A percentile compares a stretch with the other conserved stretches of the same genome.
phyloP scores from a whole-genome alignment of 1,139 yeast genomes.

The Taiozyma sp. region DNA sequence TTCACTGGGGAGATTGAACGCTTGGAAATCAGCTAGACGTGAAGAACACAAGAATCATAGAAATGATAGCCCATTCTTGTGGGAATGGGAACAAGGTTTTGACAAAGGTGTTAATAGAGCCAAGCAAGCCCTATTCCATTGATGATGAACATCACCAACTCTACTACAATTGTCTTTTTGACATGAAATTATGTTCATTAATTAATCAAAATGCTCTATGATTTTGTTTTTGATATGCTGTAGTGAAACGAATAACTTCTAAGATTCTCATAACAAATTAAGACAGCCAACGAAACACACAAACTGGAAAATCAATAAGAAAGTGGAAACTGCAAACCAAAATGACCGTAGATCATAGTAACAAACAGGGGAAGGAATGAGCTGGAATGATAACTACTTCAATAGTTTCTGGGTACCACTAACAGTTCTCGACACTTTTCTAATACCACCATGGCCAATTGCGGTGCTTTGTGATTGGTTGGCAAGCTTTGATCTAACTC shows the following conservation, averaged over 20 bases:
- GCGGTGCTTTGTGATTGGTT: conserved; percentile 12
- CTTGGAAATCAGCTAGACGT: conserved; percentile 56
- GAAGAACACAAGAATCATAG: conserved; percentile 50
- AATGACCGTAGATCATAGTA: neutral
- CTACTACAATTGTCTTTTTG: neutral
- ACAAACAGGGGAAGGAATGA: neutral
- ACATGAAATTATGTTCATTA: neutral
- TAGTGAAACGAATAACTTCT: neutral
- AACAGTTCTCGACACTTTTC: conserved; percentile 22
- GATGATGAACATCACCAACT: neutral
- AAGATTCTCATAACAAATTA: neutral
- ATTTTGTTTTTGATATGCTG: neutral
- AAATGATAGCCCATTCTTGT: conserved; percentile 52
- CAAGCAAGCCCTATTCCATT: conserved; percentile 11
- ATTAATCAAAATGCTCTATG: neutral
- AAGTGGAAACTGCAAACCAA: neutral
- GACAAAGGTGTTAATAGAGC: conserved; percentile 45
- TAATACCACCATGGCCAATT: conserved; percentile 22
- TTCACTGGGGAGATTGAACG: conserved; percentile 61
- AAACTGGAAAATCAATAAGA: neutral
- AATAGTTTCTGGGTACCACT: conserved; percentile 12
- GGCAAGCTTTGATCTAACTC: conserved; percentile 24
- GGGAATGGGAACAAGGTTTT: conserved; percentile 93
- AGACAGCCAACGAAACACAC: neutral
- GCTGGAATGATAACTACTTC: neutral